Evolutionary conservation across 306 rosid species (phyloP).

Genomic region (Argentina anserina): DNA sequence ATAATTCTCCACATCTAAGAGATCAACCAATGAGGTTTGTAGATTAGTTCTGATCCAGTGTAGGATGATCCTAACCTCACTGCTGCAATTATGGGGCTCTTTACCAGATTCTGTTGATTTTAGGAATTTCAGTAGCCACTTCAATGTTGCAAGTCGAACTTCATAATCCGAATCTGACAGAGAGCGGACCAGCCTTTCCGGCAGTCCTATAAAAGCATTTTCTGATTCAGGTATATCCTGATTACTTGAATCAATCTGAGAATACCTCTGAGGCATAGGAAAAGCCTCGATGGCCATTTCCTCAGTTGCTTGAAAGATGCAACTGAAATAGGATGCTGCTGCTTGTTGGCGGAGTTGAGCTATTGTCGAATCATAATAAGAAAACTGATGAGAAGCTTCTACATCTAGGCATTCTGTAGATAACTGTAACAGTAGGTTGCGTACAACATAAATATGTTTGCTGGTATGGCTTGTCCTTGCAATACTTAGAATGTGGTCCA

Average conservation of each 20-base stretch:
- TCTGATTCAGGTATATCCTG: constrained; percentile 41
- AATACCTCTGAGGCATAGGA: constrained; percentile 30
- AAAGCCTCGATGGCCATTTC: constrained; percentile 39
- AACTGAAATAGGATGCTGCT: constrained; percentile 72
- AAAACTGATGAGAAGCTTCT: constrained; percentile 38
- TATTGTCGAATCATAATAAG: constrained; percentile 74
- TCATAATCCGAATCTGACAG: constrained; percentile 77
- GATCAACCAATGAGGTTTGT: constrained; percentile 54
- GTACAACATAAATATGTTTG: constrained; percentile 36
- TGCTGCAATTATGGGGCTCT: constrained; percentile 37
- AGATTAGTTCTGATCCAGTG: constrained; percentile 62
- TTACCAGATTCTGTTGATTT: constrained; percentile 50
- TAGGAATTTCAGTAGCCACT: constrained; percentile 81
- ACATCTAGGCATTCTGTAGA: constrained; percentile 71
- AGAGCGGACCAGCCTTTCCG: constrained; percentile 61
- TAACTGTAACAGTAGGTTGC: constrained; percentile 59
- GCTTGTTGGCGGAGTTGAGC: constrained; percentile 86
- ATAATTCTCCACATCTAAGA: constrained; percentile 64
- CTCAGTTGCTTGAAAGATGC: constrained; percentile 63
- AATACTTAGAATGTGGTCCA: constrained; percentile 80
- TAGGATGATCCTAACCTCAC: constrained; percentile 46
- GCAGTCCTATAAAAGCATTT: constrained; percentile 45
- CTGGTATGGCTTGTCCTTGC: constrained; percentile 46
- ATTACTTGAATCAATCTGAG: constrained; percentile 36
- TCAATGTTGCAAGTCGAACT: constrained; percentile 86